Conservation (phyloP, 441 rosid genomes). For the Bruguiera hainesii region DNA sequence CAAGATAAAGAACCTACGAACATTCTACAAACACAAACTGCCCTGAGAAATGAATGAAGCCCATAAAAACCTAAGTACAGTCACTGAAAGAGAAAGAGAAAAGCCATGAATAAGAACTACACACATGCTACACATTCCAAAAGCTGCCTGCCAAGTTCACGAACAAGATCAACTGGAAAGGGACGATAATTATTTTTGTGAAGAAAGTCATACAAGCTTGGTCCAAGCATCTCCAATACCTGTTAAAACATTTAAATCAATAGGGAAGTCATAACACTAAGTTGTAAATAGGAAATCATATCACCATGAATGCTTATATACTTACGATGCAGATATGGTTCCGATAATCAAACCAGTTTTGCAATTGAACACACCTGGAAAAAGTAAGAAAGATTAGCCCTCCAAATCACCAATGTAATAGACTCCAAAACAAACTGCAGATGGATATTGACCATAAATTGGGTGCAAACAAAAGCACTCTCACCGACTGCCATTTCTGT, state of each 20-base stretch:
- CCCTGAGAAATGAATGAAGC: slow-evolving; percentile 2
- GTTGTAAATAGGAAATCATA: slow-evolving; percentile 30
- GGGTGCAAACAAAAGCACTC: slow-evolving; percentile 20
- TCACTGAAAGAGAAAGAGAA: slow-evolving; percentile 16
- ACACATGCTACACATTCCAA: slow-evolving; percentile 73
- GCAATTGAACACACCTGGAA: slow-evolving; percentile 65
- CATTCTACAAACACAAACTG: slow-evolving; percentile 10
- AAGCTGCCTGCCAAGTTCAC: slow-evolving; percentile 69
- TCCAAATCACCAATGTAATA: slow-evolving; percentile 27
- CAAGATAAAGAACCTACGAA: slow-evolving; percentile 1
- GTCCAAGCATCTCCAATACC: slow-evolving; percentile 88
- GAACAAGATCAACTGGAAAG: slow-evolving; percentile 68
- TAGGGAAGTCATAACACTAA: slow-evolving; percentile 40
- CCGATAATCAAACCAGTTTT: slow-evolving; percentile 69
- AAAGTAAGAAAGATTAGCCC: slow-evolving; percentile 23
- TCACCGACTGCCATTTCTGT: slow-evolving; percentile 53
- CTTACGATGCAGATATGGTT: slow-evolving; percentile 74
- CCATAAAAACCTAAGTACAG: slow-evolving; percentile 18
- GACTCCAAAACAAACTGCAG: slow-evolving; percentile 13
- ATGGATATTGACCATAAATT: slow-evolving; percentile 3
- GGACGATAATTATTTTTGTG: slow-evolving; percentile 63
- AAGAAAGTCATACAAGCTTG: slow-evolving; percentile 72
- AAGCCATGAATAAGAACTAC: slow-evolving; percentile 35
- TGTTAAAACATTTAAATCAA: slow-evolving; percentile 49
- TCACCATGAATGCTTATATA: slow-evolving; percentile 27